Evolutionary conservation across 495 filamentous ascomycete species (phyloP).

Genomic region (Penicillium arizonense): DNA sequence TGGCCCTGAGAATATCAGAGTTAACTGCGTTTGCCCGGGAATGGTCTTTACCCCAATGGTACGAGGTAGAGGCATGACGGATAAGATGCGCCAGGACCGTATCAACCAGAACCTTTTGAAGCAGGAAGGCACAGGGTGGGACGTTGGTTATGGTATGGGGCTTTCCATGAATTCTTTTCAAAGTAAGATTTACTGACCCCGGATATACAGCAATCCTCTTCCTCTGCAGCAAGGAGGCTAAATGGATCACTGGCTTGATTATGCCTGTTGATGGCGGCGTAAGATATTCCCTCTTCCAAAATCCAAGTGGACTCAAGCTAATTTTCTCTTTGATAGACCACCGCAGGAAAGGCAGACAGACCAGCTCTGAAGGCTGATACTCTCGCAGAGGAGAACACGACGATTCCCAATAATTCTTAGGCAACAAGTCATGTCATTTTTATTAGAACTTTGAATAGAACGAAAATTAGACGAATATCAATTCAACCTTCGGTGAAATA

Average conservation of each 20-base stretch:
- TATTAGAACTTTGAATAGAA: not conserved
- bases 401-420: conserved; percentile 4
- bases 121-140: not conserved
- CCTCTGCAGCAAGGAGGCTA: conserved; percentile 36
- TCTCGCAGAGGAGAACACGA: conserved; percentile 2
- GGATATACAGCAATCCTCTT: conserved; percentile 17
- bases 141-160: conserved; percentile 2
- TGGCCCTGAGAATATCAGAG: conserved; percentile 10
- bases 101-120: conserved; percentile 11
- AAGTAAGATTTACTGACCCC: not conserved
- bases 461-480: not conserved
- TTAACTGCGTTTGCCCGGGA: conserved; percentile 53
- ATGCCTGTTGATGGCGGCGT: conserved; percentile 35
- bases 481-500: not conserved
- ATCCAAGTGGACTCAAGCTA: not conserved
- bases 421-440: not conserved
- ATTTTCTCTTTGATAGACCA: not conserved
- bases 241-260: conserved; percentile 40
- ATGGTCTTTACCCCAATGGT: conserved; percentile 14
- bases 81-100: conserved; percentile 9
- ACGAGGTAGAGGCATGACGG: conserved; percentile 7
- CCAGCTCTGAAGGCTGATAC: conserved; percentile 6
- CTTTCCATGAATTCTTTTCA: not conserved
- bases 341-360: conserved; percentile 9
- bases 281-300: not conserved